phyloP scores from a whole-genome alignment of 129 eudicot genomes.

The Glebionis coronaria region DNA sequence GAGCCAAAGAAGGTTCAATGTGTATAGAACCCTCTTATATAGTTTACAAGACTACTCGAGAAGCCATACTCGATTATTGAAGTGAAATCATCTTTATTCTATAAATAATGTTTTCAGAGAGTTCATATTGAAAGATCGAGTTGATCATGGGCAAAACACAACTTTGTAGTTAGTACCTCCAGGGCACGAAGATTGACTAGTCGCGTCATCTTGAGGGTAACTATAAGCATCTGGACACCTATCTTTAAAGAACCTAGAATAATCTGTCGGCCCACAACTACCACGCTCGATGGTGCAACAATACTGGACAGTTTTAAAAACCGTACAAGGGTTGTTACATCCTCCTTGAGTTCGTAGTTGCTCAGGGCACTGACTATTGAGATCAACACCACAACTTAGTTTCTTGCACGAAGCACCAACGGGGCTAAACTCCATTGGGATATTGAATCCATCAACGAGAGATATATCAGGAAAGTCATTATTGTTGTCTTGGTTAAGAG shows the following conservation, averaged over 20 bases:
- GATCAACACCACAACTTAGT: slow-evolving; percentile 31
- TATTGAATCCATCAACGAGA: slow-evolving; percentile 52
- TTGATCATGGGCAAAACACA: slow-evolving; percentile 40
- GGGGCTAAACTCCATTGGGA: slow-evolving; percentile 53
- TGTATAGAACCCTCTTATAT: slow-evolving; percentile 10
- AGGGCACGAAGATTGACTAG: slow-evolving; percentile 47
- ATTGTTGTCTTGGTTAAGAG: slow-evolving; percentile 39
- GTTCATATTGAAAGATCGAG: too few relatives aligned
- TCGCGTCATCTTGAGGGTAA: slow-evolving; percentile 34
- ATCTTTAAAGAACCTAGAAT: slow-evolving; percentile 31
- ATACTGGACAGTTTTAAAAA: slow-evolving; percentile 25
- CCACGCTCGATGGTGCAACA: slow-evolving; percentile 31
- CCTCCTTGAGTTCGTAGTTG: slow-evolving; percentile 38
- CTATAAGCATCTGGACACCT: slow-evolving; percentile 39
- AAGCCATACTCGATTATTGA: not conserved
- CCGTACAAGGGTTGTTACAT: slow-evolving; percentile 49
- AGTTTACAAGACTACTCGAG: not conserved
- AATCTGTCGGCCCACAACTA: slow-evolving; percentile 29
- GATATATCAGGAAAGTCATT: slow-evolving; percentile 50
- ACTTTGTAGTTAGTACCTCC: slow-evolving; percentile 47
- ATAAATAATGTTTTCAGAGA: not conserved
- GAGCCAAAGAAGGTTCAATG: slow-evolving; percentile 1
- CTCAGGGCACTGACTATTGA: slow-evolving; percentile 43
- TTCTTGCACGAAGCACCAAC: slow-evolving; percentile 35
- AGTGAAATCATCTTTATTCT: slow-evolving; percentile 20